phyloP scores from a whole-genome alignment of 192 early-diverging fungal species.

The Martensiomyces pterosporus region DNA sequence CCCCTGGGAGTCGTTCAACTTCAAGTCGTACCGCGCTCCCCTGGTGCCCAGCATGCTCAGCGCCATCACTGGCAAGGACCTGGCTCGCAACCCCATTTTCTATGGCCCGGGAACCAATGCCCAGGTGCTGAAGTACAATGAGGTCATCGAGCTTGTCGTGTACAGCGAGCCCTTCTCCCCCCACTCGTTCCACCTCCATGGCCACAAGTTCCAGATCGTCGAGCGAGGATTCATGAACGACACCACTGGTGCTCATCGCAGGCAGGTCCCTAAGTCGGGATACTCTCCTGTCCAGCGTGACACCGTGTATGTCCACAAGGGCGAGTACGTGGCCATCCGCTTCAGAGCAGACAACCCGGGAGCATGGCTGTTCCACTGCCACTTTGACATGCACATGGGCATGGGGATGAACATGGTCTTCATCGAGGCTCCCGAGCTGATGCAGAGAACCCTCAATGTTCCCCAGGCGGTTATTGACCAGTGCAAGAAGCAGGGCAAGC shows the following conservation, averaged over 20 bases:
- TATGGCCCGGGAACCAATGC: constrained; percentile 65
- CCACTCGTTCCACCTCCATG: constrained; percentile 81
- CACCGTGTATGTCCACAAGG: constrained; percentile 57
- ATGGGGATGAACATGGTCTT: constrained; percentile 67
- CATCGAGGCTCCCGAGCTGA: constrained; percentile 19
- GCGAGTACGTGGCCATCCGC: constrained; percentile 62
- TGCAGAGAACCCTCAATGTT: constrained; percentile 11
- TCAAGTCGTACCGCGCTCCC: constrained; percentile 57
- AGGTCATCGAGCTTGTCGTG: constrained; percentile 66
- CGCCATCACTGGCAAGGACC: constrained; percentile 55
- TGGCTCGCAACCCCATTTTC: constrained; percentile 51
- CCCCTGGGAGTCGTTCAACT: constrained; percentile 73
- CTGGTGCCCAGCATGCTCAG: constrained; percentile 62
- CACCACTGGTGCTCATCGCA: constrained; percentile 38
- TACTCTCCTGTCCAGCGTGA: constrained; percentile 48
- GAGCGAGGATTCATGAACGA: constrained; percentile 44
- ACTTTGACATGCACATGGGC: constrained; percentile 57
- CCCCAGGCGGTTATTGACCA: constrained; percentile 29
- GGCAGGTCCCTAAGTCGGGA: constrained; percentile 17
- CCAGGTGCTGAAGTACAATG: constrained; percentile 54
- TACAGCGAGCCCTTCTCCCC: constrained; percentile 61
- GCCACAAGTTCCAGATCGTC: constrained; percentile 79
- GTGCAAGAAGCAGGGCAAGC: constrained; percentile 19
- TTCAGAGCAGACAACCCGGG: constrained; percentile 81
- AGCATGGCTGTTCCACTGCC: constrained; percentile 84